phyloP scores from a whole-genome alignment of 2,329 filamentous ascomycete species.

The Biscogniauxia sp. region DNA sequence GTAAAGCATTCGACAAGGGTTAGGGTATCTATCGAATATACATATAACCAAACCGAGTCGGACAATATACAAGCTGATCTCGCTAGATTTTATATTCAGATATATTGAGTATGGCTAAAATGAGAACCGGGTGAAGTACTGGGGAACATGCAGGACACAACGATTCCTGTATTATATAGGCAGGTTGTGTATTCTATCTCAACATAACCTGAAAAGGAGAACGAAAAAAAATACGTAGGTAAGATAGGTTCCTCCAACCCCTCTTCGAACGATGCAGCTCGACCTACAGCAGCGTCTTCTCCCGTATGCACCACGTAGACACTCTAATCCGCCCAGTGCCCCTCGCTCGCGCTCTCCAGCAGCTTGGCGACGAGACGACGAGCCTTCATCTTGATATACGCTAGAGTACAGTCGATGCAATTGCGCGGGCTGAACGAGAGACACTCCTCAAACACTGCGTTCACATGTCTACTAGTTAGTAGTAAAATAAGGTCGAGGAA shows the following conservation, averaged over 20 bases:
- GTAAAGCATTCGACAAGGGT: too few relatives aligned
- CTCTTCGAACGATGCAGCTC: slow-evolving; percentile 10
- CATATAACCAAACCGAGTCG: too few relatives aligned
- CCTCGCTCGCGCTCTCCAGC: slow-evolving; percentile 17
- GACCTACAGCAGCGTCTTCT: slow-evolving; percentile 13
- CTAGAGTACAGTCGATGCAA: slow-evolving; percentile 35
- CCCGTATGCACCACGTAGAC: slow-evolving; percentile 13
- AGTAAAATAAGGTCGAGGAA: too few relatives aligned
- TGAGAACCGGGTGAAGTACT: too few relatives aligned
- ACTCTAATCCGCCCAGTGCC: slow-evolving; percentile 14
- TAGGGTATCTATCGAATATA: too few relatives aligned
- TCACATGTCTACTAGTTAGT: too few relatives aligned
- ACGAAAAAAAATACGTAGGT: not conserved
- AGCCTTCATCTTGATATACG: slow-evolving; percentile 39
- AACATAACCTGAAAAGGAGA: not conserved
- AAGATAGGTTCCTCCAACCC: not conserved
- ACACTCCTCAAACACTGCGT: slow-evolving; percentile 2
- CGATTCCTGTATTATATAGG: too few relatives aligned
- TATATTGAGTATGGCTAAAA: too few relatives aligned
- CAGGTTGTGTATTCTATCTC: not conserved
- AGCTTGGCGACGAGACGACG: slow-evolving; percentile 32
- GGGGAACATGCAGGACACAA: too few relatives aligned
- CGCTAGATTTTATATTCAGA: too few relatives aligned
- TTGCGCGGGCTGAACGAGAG: slow-evolving; percentile 30
- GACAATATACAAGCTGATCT: too few relatives aligned